Base-by-base conservation (phyloP, 345 rosid genomes). In the Eucalyptus virginea region DNA sequence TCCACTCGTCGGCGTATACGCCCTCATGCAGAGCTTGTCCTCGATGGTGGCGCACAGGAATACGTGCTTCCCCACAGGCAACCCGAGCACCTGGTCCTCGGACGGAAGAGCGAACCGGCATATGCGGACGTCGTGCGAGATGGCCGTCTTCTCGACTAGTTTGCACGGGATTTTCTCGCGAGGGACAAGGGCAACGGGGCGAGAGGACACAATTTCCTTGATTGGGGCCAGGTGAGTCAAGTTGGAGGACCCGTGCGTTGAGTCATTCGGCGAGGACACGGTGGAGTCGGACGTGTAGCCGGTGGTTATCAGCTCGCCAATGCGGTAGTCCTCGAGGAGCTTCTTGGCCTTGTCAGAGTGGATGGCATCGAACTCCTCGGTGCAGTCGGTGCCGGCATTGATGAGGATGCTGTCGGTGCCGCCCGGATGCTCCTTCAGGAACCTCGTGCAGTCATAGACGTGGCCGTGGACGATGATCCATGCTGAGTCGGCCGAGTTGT, bases 401-500 rank as follows among this genome's bases (percentile, higher is more conserved):
- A 98, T 96, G 51, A 98, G 90, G 87, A 98, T 98, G 11, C 99
- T 96, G 54, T 96, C 98, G 1, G 95, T 4, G 49, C 99, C 99
- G 3, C 99, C 99, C 3, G 98, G 99, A 34, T 98, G 99, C 85
- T 97, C 98, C 88, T 96, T 95, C 42, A 97, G 94, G 95, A 98
- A 98, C 48, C 94, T 93, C 80, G 99, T 97, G 89, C 99, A 96
- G 77, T 98, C 98, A 42, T 98, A 98, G 88, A 98, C 93, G 88
- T 97, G 97, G 19, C 99, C 99, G 52, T 96, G 97, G 92, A 98
- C 99, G 58, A 98, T 91, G 89, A 98, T 97, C 99, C 99, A 98
- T 2, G 97, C 95, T 1, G 99, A 97, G 40, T 98, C 98, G 4
- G 92, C 89, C 2, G 98, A 90, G 93, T 93, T 96, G 91, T 96